Evolutionary conservation across 2,329 filamentous ascomycete species (phyloP).

Genomic region (Phyllosticta citrichinensis): DNA sequence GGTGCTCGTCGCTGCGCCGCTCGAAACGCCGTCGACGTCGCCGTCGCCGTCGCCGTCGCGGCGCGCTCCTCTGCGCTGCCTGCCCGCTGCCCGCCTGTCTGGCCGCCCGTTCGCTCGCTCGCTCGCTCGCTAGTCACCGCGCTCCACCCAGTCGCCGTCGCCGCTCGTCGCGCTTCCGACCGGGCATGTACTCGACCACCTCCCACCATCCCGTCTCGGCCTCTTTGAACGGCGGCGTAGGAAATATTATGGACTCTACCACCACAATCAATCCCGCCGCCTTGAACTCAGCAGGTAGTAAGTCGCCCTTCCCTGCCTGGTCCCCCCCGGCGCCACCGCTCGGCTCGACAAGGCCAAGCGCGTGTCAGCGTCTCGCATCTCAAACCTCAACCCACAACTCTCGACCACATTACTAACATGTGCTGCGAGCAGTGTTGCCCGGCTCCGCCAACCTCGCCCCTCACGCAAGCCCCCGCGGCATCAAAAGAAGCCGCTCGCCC

Average conservation of each 20-base stretch:
- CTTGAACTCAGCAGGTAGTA: conserved; percentile 28
- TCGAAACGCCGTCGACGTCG: conserved; percentile 7
- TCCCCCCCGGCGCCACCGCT: background rate
- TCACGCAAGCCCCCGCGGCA: conserved; percentile 25
- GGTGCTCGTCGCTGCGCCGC: conserved; percentile 6
- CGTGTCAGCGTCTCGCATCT: background rate
- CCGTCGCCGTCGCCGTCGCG: conserved; percentile 2
- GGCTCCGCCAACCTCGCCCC: conserved; percentile 21
- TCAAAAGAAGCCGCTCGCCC: conserved; percentile 33
- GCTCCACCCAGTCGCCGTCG: background rate
- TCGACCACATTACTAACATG: background rate
- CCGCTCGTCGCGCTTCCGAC: background rate
- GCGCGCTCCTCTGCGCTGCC: background rate
- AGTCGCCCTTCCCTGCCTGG: conserved; percentile 1
- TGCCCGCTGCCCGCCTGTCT: background rate
- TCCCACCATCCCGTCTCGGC: conserved; percentile 26
- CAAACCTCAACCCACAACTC: background rate
- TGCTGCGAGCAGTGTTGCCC: conserved; percentile 19
- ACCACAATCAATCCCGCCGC: conserved; percentile 33
- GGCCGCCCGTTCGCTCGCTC: background rate
- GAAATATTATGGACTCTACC: conserved; percentile 30
- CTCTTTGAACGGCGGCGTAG: conserved; percentile 30
- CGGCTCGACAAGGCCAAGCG: conserved; percentile 4
- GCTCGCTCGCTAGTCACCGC: background rate
- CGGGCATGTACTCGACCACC: conserved; percentile 29